Conservation (phyloP, 192 early-diverging fungal genomes). For the Coemansia sp. region DNA sequence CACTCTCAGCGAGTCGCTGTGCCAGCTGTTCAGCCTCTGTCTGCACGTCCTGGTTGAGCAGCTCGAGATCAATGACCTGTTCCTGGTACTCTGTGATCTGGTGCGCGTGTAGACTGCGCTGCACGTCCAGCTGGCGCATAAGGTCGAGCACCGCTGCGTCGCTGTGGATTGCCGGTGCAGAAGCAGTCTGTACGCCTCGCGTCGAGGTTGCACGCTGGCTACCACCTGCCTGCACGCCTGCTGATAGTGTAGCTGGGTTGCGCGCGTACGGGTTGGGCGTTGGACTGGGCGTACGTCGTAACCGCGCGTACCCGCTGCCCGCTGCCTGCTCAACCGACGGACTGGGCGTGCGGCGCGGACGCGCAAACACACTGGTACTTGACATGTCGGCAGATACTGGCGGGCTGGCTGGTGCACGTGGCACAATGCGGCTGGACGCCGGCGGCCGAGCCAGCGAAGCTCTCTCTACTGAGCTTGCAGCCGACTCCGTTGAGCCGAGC, state of each 20-base stretch:
- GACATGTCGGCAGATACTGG: neutral
- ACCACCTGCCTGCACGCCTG: constrained; percentile 32
- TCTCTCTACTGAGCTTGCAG: no score
- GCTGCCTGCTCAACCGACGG: constrained; percentile 6
- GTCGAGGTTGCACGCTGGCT: no score
- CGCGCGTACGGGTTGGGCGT: constrained; percentile 27
- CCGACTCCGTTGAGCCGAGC: no score
- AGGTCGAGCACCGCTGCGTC: constrained; percentile 48
- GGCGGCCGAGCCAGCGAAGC: constrained; percentile 6
- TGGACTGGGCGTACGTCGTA: neutral
- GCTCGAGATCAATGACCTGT: constrained; percentile 46
- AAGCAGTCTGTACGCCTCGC: constrained; percentile 24
- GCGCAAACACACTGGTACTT: constrained; percentile 6
- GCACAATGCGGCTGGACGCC: constrained; percentile 25
- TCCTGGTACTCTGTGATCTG: constrained; percentile 53
- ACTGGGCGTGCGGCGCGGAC: constrained; percentile 5
- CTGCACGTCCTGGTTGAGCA: constrained; percentile 37
- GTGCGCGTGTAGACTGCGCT: constrained; percentile 35
- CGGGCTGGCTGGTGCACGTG: constrained; percentile 13
- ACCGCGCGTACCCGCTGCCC: constrained; percentile 8
- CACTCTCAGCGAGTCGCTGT: constrained; percentile 13
- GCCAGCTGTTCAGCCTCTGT: constrained; percentile 36
- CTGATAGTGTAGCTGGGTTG: constrained; percentile 17
- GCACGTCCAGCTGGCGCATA: constrained; percentile 44
- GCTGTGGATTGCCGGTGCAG: constrained; percentile 23